Conservation (phyloP, 495 filamentous ascomycete genomes). For the Wilcoxina mikolae region DNA sequence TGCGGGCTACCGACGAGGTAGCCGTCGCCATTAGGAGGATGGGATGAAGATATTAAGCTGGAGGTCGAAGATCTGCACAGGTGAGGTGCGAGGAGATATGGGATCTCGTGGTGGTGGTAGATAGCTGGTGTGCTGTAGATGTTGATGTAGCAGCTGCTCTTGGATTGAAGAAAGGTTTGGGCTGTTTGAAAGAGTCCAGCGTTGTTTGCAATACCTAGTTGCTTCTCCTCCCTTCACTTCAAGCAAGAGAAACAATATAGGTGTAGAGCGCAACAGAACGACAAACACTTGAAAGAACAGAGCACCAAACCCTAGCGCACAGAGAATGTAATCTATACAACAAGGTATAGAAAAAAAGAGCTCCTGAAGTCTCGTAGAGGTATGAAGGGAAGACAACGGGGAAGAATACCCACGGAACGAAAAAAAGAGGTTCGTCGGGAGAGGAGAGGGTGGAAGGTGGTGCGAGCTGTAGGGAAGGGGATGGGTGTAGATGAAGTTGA, state of each 20-base stretch:
- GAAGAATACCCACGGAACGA: neutral
- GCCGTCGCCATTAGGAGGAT: constrained; percentile 28
- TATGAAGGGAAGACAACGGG: neutral
- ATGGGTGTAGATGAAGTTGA: no score
- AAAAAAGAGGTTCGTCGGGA: no score
- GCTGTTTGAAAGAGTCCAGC: no score
- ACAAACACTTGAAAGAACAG: neutral
- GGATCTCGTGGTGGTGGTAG: neutral
- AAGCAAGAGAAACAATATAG: neutral
- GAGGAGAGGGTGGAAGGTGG: no score
- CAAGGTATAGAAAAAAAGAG: neutral
- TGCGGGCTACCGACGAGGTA: constrained; percentile 22
- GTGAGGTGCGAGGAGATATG: constrained; percentile 3
- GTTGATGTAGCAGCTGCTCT: neutral
- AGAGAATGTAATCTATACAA: neutral
- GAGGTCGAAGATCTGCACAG: no score
- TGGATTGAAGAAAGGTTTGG: neutral
- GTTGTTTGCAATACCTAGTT: no score
- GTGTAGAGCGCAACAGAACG: neutral
- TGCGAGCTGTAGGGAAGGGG: no score
- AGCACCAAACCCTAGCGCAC: neutral
- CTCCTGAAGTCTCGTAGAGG: neutral
- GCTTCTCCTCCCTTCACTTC: no score
- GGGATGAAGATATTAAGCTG: no score
- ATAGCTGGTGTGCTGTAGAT: constrained; percentile 5